phyloP scores from a whole-genome alignment of 1,139 yeast species.

The Meyerozyma sp. region DNA sequence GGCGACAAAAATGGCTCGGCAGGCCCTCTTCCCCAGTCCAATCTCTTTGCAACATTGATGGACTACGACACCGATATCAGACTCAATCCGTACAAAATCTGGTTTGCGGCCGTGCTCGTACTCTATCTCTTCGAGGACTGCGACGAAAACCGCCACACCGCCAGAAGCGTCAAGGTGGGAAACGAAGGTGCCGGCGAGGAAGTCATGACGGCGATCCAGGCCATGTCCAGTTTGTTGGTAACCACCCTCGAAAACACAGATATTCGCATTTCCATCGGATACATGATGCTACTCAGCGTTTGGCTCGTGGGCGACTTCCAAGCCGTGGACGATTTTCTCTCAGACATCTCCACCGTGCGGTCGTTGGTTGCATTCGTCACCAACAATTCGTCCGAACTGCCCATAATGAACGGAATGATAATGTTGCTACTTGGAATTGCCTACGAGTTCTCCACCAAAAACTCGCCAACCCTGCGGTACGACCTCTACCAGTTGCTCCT shows the following conservation, averaged over 20 bases:
- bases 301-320: constrained; percentile 78
- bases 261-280: constrained; percentile 74
- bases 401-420: constrained; percentile 69
- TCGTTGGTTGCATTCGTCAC: constrained; percentile 65
- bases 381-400: constrained; percentile 53
- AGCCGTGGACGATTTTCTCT: constrained; percentile 73
- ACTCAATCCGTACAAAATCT: constrained; percentile 78
- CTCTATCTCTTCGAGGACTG: constrained; percentile 59
- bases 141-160: constrained; percentile 45
- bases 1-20: constrained; percentile 1
- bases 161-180: constrained; percentile 60
- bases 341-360: constrained; percentile 61
- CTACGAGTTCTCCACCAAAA: constrained; percentile 73
- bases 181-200: constrained; percentile 68
- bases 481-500: constrained; percentile 60
- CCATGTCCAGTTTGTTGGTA: constrained; percentile 70
- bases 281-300: constrained; percentile 64
- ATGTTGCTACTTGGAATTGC: constrained; percentile 68
- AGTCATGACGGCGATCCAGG: constrained; percentile 68
- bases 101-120: constrained; percentile 76
- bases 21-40: constrained; percentile 29
- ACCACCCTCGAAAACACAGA: constrained; percentile 62
- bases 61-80: constrained; percentile 75
- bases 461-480: constrained; percentile 64
- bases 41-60: constrained; percentile 63